These are phyloP conservation scores for Xylaria flabelliformis DNA, from an alignment of 495 filamentous ascomycete genomes.

Conservation along the genomic window DNA sequence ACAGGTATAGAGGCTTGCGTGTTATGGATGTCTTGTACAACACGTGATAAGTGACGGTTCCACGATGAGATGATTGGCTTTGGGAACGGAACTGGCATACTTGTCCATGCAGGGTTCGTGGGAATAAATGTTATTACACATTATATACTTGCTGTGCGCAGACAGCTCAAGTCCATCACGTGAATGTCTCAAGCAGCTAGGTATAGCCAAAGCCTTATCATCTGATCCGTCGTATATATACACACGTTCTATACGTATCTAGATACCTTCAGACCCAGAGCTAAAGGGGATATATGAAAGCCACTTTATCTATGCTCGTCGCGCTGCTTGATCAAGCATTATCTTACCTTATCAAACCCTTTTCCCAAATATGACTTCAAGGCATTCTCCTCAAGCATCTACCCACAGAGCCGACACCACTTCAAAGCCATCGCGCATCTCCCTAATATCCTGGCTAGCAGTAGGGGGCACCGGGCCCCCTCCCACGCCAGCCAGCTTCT, in stretches of 20 bases:
- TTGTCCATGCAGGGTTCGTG: background rate
- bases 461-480: conserved; percentile 30
- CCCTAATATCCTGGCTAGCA: conserved; percentile 24
- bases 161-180: background rate
- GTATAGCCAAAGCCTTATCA: background rate
- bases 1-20: background rate
- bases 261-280: background rate
- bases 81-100: background rate
- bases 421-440: background rate
- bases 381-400: background rate
- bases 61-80: background rate
- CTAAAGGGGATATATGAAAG: background rate
- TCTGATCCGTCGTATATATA: background rate
- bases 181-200: background rate
- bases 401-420: background rate
- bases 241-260: background rate
- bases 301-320: too few relatives aligned
- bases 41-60: background rate
- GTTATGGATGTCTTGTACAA: background rate
- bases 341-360: background rate
- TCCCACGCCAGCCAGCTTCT: conserved; percentile 21
- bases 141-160: background rate
- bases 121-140: background rate
- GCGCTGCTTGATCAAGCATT: background rate
- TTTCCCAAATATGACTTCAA: background rate